phyloP scores from a whole-genome alignment of 1,139 yeast species.

The Magnusiomyces fungicola region DNA sequence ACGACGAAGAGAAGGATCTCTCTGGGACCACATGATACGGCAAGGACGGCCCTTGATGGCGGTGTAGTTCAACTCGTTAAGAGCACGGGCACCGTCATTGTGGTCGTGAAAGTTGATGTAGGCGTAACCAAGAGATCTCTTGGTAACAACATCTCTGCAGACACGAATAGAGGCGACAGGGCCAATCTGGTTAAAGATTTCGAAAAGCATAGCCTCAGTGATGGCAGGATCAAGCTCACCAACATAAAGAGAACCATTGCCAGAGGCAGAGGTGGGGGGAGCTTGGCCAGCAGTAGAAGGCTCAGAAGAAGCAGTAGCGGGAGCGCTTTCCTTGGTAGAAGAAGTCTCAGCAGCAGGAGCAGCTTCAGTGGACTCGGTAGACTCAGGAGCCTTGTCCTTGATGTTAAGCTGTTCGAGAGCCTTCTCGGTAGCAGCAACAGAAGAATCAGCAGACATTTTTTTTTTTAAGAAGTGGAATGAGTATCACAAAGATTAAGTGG shows the following conservation, averaged over 20 bases:
- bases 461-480: neutral
- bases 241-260: conserved; percentile 85
- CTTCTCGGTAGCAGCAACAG: conserved; percentile 36
- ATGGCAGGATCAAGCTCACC: conserved; percentile 94
- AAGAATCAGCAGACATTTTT: conserved; percentile 33
- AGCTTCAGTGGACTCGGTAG: conserved; percentile 22
- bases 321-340: conserved; percentile 19
- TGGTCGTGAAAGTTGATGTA: conserved; percentile 91
- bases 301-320: conserved; percentile 17
- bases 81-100: conserved; percentile 89
- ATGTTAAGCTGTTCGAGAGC: conserved; percentile 34
- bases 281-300: conserved; percentile 31
- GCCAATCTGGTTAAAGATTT: conserved; percentile 90
- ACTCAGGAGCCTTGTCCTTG: conserved; percentile 22
- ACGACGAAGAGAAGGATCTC: conserved; percentile 95
- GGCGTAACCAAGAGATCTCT: conserved; percentile 96
- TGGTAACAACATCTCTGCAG: conserved; percentile 97
- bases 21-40: conserved; percentile 99
- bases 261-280: conserved; percentile 34
- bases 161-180: conserved; percentile 96
- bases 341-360: conserved; percentile 20
- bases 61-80: conserved; percentile 92
- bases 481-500: neutral
- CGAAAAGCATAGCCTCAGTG: conserved; percentile 91
- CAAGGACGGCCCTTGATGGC: conserved; percentile 94